These are phyloP conservation scores for Paragyromitra xinjiangensis DNA, from an alignment of 495 filamentous ascomycete species.

Conservation along the genomic window DNA sequence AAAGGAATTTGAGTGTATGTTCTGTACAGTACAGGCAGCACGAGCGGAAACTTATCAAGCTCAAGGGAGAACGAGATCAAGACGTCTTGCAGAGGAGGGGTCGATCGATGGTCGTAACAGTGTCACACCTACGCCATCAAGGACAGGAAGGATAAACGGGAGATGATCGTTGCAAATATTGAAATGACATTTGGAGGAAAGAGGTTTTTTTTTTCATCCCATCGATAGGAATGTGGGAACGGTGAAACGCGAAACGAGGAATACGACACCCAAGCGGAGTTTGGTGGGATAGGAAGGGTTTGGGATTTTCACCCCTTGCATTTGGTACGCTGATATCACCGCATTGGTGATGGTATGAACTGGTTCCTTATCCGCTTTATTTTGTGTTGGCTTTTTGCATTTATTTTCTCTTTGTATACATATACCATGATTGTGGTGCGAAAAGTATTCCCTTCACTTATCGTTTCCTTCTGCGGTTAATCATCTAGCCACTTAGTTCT, in stretches of 20 bases:
- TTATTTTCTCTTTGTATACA: slow-evolving; percentile 12
- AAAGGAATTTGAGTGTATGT: slow-evolving; percentile 53
- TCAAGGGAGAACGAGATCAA: slow-evolving; percentile 23
- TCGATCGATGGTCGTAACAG: slow-evolving; percentile 13
- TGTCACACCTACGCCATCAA: slow-evolving; percentile 10
- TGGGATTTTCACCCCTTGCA: no score
- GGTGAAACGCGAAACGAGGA: slow-evolving; percentile 4
- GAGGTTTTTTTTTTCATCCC: not conserved
- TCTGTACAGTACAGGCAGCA: slow-evolving; percentile 34
- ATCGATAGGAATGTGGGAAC: not conserved
- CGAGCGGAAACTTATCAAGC: slow-evolving; percentile 18
- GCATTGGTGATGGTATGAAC: slow-evolving; percentile 8
- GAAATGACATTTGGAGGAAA: not conserved
- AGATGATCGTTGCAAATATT: slow-evolving; percentile 14
- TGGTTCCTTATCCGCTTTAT: slow-evolving; percentile 14
- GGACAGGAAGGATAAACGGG: slow-evolving; percentile 16
- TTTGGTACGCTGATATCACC: not conserved
- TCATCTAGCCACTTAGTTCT: slow-evolving; percentile 16
- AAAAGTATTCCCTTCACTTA: slow-evolving; percentile 4
- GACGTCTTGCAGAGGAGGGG: slow-evolving; percentile 8
- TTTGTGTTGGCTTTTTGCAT: slow-evolving; percentile 20
- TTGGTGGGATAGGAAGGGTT: not conserved
- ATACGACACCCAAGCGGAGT: not conserved
- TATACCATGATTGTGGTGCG: not conserved
- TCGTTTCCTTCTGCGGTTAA: slow-evolving; percentile 18